Conservation (phyloP, 108 stramenopile genomes). For the Cyclostephanos invisitatus region DNA sequence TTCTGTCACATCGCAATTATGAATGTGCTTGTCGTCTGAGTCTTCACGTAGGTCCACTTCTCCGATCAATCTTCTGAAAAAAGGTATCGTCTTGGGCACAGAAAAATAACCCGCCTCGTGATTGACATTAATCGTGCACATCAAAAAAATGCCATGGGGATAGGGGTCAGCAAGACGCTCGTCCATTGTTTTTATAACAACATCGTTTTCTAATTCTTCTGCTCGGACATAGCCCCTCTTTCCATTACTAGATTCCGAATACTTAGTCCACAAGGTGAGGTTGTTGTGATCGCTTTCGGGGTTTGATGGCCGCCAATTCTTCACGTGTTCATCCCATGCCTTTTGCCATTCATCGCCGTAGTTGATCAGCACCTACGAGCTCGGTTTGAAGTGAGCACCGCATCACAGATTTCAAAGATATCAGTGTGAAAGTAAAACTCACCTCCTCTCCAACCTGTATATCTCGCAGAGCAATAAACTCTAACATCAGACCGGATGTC, state of each 20-base stretch:
- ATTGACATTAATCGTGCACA: constrained; percentile 32
- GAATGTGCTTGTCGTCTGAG: constrained; percentile 15
- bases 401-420: not conserved
- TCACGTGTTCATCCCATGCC: constrained; percentile 61
- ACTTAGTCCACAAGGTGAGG: constrained; percentile 35
- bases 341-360: constrained; percentile 62
- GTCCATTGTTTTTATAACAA: constrained; percentile 34
- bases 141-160: constrained; percentile 27
- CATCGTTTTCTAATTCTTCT: constrained; percentile 31
- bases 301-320: constrained; percentile 36
- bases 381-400: not conserved
- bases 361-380: constrained; percentile 48
- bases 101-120: constrained; percentile 32
- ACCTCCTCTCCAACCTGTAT: constrained; percentile 70
- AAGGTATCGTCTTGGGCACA: constrained; percentile 30
- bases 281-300: constrained; percentile 43
- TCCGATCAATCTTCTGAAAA: constrained; percentile 21
- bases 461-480: constrained; percentile 56
- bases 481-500: constrained; percentile 59
- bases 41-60: constrained; percentile 21
- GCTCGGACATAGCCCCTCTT: constrained; percentile 30
- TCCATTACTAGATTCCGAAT: constrained; percentile 10
- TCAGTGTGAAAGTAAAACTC: not conserved
- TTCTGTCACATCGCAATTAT: constrained; percentile 33
- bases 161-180: constrained; percentile 44